Percentiles rank a stretch among this genome's conserved stretches.
phyloP scores from a whole-genome alignment of 1,284 basidiomycete species.

The Kalmanozyma brasiliensis region DNA sequence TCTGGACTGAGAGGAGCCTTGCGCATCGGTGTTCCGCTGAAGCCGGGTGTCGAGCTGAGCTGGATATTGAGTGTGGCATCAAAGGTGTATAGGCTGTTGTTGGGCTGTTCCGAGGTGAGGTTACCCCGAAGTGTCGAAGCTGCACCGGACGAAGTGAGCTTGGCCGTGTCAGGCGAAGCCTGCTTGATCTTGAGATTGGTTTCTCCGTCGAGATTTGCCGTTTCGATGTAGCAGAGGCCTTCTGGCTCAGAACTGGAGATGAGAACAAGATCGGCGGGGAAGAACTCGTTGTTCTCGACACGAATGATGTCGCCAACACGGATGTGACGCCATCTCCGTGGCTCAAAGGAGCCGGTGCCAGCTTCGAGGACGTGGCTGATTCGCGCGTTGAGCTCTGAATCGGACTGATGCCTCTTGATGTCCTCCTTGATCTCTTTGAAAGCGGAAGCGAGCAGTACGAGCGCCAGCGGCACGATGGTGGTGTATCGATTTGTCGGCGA shows the following conservation, averaged over 20 bases:
- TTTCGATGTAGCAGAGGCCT: constrained; percentile 96
- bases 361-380: constrained; percentile 79
- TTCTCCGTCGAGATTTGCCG: constrained; percentile 96
- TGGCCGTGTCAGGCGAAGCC: constrained; percentile 82
- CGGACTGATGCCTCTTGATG: constrained; percentile 94
- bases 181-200: constrained; percentile 99
- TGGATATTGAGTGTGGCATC: constrained; percentile 78
- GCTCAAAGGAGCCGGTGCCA: constrained; percentile 76
- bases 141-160: constrained; percentile 80
- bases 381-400: constrained; percentile 89
- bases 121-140: constrained; percentile 82
- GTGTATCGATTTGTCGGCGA: constrained; percentile 96
- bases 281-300: constrained; percentile 90
- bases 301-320: constrained; percentile 91
- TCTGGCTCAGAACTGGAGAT: constrained; percentile 93
- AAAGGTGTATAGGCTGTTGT: constrained; percentile 96
- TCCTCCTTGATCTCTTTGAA: constrained; percentile 98
- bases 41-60: constrained; percentile 57
- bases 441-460: constrained; percentile 92
- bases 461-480: constrained; percentile 88
- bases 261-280: constrained; percentile 92
- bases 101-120: constrained; percentile 92
- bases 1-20: constrained; percentile 88
- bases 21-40: constrained; percentile 61
- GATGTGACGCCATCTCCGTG: constrained; percentile 87